Percentiles rank a stretch among this genome's conserved stretches.
phyloP scores from a whole-genome alignment of 2,329 filamentous ascomycete genomes.

The Lasiodiplodia gonubiensis region DNA sequence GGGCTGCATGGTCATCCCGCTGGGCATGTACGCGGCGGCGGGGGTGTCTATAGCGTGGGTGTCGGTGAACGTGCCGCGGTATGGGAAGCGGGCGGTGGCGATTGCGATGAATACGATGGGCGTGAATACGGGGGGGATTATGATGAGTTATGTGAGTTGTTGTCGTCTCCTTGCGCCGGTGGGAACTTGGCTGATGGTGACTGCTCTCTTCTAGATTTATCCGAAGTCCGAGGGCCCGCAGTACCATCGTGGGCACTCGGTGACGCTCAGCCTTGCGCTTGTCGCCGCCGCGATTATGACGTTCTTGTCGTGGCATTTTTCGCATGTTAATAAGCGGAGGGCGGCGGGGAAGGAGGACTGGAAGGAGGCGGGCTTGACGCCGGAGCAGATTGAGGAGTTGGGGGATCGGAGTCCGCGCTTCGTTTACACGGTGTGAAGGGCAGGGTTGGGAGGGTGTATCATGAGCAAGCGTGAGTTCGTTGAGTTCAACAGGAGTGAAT shows the following conservation, averaged over 20 bases:
- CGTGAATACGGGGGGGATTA: slow-evolving; percentile 73
- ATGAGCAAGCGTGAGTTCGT: no score
- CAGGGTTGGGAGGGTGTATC: no score
- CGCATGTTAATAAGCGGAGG: slow-evolving; percentile 46
- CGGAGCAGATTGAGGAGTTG: slow-evolving; percentile 52
- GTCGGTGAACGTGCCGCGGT: slow-evolving; percentile 72
- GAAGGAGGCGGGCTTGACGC: slow-evolving; percentile 47
- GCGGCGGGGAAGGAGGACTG: slow-evolving; percentile 49
- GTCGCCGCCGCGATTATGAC: slow-evolving; percentile 47
- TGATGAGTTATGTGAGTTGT: slow-evolving; percentile 69
- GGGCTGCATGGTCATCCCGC: slow-evolving; percentile 76
- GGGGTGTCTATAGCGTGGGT: slow-evolving; percentile 64
- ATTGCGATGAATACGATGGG: slow-evolving; percentile 73
- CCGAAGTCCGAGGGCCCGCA: slow-evolving; percentile 50
- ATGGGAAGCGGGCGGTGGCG: slow-evolving; percentile 76
- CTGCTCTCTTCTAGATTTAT: slow-evolving; percentile 48
- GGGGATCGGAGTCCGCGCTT: slow-evolving; percentile 55
- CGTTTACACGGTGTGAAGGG: slow-evolving; percentile 44
- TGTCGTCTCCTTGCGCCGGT: not conserved
- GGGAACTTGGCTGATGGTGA: not conserved
- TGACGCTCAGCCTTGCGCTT: slow-evolving; percentile 57
- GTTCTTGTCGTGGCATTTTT: slow-evolving; percentile 47
- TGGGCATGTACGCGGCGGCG: slow-evolving; percentile 69
- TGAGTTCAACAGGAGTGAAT: no score
- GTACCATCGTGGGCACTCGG: slow-evolving; percentile 59